Base-by-base conservation (phyloP, 2,329 filamentous ascomycete genomes). In the Arthrocladium fulminans region DNA sequence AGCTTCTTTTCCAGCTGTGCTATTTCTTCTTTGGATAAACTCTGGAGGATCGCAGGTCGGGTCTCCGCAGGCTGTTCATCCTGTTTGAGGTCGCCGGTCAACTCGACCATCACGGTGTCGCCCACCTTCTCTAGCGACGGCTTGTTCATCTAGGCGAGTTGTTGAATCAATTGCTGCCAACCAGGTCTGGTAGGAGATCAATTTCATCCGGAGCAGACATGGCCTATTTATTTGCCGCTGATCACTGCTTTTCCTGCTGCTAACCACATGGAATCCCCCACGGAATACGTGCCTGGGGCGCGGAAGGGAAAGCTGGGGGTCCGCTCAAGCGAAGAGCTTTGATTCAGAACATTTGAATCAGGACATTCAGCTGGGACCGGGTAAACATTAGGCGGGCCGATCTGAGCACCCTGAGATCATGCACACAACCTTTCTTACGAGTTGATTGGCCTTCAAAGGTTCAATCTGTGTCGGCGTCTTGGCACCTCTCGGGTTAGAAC, bases 21-120 rank as follows among this genome's bases (percentile, higher is more conserved):
- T 23, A 35, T 35, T 6, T 46, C 43, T 13, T 46, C 43, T 8
- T 35, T 13, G 10, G 43, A 46, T 19, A 46, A 19, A n/a, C n/a
- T 17, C 17, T 19, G 29, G 15, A 46, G 15, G 17, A 15, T 15
- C 10, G 22, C 12, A n/a, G 43, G 43, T 19, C 30, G 29, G 32
- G 20, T 46, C 17, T 37, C 43, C 8, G 15, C 24, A 19, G 38
- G 29, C 13, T 34, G 10, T 17, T 17, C 24, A 17, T 9, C 19
- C 2, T 34, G 10, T 20, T 37, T 46, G 4, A 46, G 24, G 17
- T 22, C 19, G 29, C 24, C 30, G 24, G 19, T 5, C 23, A 35
- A 2, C 30, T 46, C 19, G 17, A 37, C 22, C 34, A 24, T 38
- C 29, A 29, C 27, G 24, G 29, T 38, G 43, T 46, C 29, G 19